A percentile compares a stretch with the other conserved stretches of the same genome.
Evolutionary conservation across 2,329 filamentous ascomycete genomes (phyloP).

Genomic region (Trichoderma semiorbis): DNA sequence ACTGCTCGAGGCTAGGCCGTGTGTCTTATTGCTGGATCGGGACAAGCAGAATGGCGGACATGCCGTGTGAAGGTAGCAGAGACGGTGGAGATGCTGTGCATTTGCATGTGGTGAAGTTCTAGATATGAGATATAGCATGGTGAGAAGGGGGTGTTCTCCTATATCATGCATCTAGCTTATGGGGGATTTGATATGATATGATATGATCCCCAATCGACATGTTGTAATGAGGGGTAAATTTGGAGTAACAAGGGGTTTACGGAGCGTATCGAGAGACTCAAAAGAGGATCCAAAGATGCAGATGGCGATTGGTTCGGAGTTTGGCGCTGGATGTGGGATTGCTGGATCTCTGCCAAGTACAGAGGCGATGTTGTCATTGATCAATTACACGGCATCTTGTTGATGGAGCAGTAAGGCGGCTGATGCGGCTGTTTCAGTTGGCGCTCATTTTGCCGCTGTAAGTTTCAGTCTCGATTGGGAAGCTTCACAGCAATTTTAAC

Average conservation of each 20-base stretch:
- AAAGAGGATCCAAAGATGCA: background rate
- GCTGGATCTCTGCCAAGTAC: background rate
- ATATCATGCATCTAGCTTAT: background rate
- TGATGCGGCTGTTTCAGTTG: background rate
- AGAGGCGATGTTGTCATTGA: background rate
- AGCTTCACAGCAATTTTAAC: background rate
- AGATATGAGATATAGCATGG: background rate
- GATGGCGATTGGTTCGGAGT: background rate
- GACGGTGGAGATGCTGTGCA: background rate
- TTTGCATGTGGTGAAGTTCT: background rate
- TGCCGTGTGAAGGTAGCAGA: background rate
- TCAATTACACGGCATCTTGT: background rate
- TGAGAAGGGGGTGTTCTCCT: background rate
- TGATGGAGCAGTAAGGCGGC: background rate
- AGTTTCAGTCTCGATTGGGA: no score
- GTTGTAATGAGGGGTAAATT: background rate
- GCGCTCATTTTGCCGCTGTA: no score
- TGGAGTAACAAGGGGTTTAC: background rate
- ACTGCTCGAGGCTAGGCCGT: background rate
- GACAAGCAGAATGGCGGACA: slow-evolving; percentile 3
- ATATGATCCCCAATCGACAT: background rate
- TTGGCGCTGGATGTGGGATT: background rate
- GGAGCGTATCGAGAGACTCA: background rate
- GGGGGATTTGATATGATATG: background rate
- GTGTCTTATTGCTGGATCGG: slow-evolving; percentile 3